phyloP scores from a whole-genome alignment of 331 rosid genomes.

The Rhamnella rubrinervis region DNA sequence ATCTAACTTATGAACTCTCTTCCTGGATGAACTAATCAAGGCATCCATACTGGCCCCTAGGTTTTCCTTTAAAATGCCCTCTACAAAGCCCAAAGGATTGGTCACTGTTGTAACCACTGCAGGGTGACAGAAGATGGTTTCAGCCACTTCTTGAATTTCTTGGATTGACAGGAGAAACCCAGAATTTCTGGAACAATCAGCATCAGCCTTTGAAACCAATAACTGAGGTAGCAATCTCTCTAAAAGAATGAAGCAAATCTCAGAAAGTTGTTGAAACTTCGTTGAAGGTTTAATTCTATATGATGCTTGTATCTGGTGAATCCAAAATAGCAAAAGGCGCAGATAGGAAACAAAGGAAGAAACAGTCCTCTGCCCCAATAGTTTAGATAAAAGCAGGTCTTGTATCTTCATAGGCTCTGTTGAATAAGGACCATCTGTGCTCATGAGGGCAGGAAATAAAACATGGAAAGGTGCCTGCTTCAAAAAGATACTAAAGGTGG shows the following conservation, averaged over 20 bases:
- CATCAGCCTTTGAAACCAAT: slow-evolving; percentile 40
- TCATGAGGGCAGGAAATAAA: slow-evolving; percentile 68
- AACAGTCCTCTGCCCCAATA: slow-evolving; percentile 42
- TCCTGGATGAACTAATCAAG: slow-evolving; percentile 36
- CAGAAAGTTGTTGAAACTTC: slow-evolving; percentile 43
- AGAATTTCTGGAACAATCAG: slow-evolving; percentile 24
- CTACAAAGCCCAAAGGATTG: slow-evolving; percentile 44
- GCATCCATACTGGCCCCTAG: slow-evolving; percentile 32
- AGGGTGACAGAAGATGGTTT: slow-evolving; percentile 68
- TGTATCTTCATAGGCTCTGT: slow-evolving; percentile 47
- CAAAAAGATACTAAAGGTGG: slow-evolving; percentile 61
- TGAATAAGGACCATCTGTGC: slow-evolving; percentile 35
- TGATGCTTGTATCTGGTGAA: slow-evolving; percentile 50
- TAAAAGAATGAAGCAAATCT: slow-evolving; percentile 57
- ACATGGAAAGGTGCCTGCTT: slow-evolving; percentile 78
- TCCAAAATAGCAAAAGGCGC: slow-evolving; percentile 75
- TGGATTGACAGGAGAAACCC: slow-evolving; percentile 37
- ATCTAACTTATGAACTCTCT: slow-evolving; percentile 42
- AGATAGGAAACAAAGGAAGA: slow-evolving; percentile 42
- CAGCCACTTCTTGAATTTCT: slow-evolving; percentile 50
- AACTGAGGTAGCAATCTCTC: slow-evolving; percentile 41
- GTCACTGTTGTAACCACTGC: slow-evolving; percentile 50
- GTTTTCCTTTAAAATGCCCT: slow-evolving; percentile 29
- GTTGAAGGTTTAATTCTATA: slow-evolving; percentile 39
- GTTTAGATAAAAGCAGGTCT: slow-evolving; percentile 57